Percentiles rank a stretch among this genome's conserved stretches.
Evolutionary conservation across 352 stramenopile species (phyloP).

Genomic region (Elongisporangium senticosum): DNA sequence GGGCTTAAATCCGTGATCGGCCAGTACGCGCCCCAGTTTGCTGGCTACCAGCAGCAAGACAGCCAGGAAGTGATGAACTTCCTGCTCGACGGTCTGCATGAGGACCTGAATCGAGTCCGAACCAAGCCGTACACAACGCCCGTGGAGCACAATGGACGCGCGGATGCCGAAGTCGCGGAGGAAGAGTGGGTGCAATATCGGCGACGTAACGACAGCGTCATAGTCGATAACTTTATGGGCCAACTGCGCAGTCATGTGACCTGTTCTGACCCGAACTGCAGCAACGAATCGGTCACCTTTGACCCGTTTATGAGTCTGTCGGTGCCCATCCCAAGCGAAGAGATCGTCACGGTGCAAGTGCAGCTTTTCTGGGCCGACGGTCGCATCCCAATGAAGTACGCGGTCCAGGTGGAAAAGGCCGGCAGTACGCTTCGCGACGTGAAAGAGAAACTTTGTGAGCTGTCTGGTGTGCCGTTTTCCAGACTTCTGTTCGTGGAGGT

Average conservation of each 20-base stretch:
- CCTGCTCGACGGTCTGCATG: constrained; percentile 88
- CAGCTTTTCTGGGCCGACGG: constrained; percentile 74
- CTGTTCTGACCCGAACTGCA: constrained; percentile 70
- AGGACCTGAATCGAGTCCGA: constrained; percentile 88
- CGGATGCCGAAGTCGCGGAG: constrained; percentile 53
- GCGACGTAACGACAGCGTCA: constrained; percentile 88
- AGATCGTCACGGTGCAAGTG: constrained; percentile 43
- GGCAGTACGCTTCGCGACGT: constrained; percentile 43
- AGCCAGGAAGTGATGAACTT: constrained; percentile 92
- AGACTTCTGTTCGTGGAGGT: constrained; percentile 74
- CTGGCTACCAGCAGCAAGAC: constrained; percentile 88
- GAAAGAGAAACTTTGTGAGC: constrained; percentile 48
- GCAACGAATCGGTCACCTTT: constrained; percentile 81
- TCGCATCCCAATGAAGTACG: constrained; percentile 71
- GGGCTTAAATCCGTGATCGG: constrained; percentile 83
- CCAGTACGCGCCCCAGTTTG: constrained; percentile 85
- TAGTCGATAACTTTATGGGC: constrained; percentile 89
- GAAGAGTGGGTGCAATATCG: constrained; percentile 86
- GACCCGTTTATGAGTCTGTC: constrained; percentile 89
- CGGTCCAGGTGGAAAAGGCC: constrained; percentile 47
- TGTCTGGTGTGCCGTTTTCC: constrained; percentile 34
- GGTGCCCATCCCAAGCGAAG: constrained; percentile 78
- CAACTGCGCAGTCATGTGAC: constrained; percentile 85
- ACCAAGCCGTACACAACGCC: constrained; percentile 74
- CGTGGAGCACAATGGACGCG: constrained; percentile 66